Conservation (phyloP, 1,284 basidiomycete species). For the Puccinia triticina region DNA sequence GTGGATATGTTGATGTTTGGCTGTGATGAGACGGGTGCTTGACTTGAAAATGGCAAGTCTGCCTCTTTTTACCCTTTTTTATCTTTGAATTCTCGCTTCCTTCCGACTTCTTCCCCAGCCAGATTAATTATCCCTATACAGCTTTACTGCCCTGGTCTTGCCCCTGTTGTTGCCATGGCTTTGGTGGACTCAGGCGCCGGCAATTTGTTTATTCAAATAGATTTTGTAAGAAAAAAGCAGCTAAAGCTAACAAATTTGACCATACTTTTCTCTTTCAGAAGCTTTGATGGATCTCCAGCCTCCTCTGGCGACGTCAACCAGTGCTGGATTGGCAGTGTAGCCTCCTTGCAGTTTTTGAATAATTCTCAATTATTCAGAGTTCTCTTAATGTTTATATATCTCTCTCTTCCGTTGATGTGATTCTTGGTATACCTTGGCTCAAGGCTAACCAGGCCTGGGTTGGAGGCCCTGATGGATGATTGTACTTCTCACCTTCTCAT, state of each 20-base stretch:
- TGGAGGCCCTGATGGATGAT: background rate
- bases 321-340: background rate
- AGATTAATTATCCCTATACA: background rate
- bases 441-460: background rate
- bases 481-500: background rate
- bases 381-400: background rate
- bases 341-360: background rate
- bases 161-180: background rate
- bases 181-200: conserved; percentile 29
- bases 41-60: background rate
- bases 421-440: conserved; percentile 26
- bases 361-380: background rate
- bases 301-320: background rate
- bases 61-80: background rate
- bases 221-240: background rate
- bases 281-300: conserved; percentile 19
- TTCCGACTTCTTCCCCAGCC: too few species aligned
- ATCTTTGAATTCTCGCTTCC: too few species aligned
- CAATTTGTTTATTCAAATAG: conserved; percentile 6
- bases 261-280: background rate
- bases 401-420: conserved; percentile 16
- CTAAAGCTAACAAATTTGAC: background rate
- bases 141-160: background rate
- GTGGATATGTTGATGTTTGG: conserved; percentile 19
- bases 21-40: background rate